Percentiles rank a stretch among this genome's conserved stretches.
phyloP scores from a whole-genome alignment of 106 monocot genomes.

The Platanthera guangdongensis region DNA sequence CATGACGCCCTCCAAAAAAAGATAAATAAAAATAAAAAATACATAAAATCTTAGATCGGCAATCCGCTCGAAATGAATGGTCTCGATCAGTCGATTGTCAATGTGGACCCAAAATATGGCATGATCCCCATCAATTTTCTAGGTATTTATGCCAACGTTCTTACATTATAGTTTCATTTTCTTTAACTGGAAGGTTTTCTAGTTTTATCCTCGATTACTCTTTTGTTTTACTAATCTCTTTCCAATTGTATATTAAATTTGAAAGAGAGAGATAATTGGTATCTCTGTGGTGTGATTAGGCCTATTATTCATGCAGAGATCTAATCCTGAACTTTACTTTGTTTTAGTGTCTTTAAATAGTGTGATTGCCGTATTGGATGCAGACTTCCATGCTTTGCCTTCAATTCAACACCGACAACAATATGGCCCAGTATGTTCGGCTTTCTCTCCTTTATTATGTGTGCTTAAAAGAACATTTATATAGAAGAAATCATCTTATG shows the following conservation, averaged over 20 bases:
- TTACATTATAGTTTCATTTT: neutral
- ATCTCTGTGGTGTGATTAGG: neutral
- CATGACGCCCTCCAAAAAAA: no score
- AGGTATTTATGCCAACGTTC: neutral
- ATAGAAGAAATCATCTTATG: neutral
- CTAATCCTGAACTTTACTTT: constrained; percentile 10
- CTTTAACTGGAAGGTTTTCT: neutral
- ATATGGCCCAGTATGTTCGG: constrained; percentile 76
- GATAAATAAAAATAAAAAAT: no score
- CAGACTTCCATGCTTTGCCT: constrained; percentile 91
- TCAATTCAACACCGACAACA: constrained; percentile 83
- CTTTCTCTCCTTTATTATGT: constrained; percentile 2
- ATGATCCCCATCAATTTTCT: no score
- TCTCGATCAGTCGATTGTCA: no score
- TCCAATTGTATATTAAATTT: neutral
- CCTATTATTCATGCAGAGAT: neutral
- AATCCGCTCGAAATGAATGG: no score
- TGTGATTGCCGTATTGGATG: constrained; percentile 93
- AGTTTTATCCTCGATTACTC: neutral
- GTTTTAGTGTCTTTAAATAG: constrained; percentile 84
- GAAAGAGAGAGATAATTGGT: neutral
- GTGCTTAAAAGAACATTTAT: neutral
- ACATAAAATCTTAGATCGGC: no score
- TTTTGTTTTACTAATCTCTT: neutral
- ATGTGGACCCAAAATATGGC: no score